A percentile compares a stretch with the other conserved stretches of the same genome.
Conservation (phyloP, 2,329 filamentous ascomycete species). For the Colletotrichum neosansevieriae region DNA sequence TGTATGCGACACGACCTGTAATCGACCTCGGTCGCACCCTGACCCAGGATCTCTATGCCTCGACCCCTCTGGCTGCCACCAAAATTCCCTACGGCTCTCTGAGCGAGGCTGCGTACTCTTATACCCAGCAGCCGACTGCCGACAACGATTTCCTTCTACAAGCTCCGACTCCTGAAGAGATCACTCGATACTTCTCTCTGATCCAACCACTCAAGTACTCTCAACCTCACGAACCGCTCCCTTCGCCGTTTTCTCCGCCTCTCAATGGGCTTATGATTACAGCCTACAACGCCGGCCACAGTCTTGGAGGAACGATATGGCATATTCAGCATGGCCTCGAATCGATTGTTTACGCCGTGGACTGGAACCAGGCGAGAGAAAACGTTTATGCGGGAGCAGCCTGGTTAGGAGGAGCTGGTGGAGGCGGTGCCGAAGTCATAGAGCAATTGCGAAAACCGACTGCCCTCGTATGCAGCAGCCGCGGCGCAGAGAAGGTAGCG, state of each 20-base stretch:
- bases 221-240: constrained; percentile 90
- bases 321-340: constrained; percentile 97
- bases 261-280: constrained; percentile 94
- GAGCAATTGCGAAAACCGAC: constrained; percentile 95
- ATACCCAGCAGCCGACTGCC: constrained; percentile 62
- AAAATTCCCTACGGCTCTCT: constrained; percentile 81
- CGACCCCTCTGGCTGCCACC: constrained; percentile 87
- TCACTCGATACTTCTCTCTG: constrained; percentile 89
- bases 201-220: constrained; percentile 97
- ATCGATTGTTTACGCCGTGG: constrained; percentile 96
- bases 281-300: constrained; percentile 96
- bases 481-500: constrained; percentile 79
- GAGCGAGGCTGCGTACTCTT: constrained; percentile 70
- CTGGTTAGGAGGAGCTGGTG: constrained; percentile 87
- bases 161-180: constrained; percentile 87
- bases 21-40: constrained; percentile 92
- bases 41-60: constrained; percentile 91
- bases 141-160: constrained; percentile 70
- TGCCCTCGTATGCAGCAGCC: constrained; percentile 91
- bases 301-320: constrained; percentile 97
- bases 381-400: constrained; percentile 94
- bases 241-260: constrained; percentile 88
- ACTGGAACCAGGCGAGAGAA: constrained; percentile 98
- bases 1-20: constrained; percentile 94
- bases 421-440: constrained; percentile 88